phyloP scores from a whole-genome alignment of 2,329 filamentous ascomycete species.

The Cercospora citrullina region DNA sequence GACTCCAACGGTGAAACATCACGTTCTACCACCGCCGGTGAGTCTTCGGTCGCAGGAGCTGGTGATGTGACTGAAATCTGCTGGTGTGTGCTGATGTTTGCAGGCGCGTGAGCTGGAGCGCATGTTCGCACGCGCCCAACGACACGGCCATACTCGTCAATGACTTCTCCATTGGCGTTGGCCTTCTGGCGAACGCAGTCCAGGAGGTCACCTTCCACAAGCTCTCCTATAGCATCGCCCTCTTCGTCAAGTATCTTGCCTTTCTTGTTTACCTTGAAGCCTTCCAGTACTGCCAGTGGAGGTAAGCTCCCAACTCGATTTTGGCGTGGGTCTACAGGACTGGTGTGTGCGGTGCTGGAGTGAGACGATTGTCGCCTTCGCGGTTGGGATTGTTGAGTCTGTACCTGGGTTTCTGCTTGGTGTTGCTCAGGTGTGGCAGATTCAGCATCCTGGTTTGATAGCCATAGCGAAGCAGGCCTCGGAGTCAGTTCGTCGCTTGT shows the following conservation, averaged over 20 bases:
- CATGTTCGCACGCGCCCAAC: conserved; percentile 40
- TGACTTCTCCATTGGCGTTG: conserved; percentile 50
- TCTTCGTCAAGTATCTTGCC: conserved; percentile 52
- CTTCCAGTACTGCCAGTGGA: conserved; percentile 48
- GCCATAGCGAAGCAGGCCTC: not conserved
- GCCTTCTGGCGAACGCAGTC: conserved; percentile 49
- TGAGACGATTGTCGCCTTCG: not conserved
- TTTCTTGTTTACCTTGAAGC: conserved; percentile 58
- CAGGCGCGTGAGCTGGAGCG: not conserved
- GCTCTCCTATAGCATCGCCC: conserved; percentile 51
- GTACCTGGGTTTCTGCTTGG: not conserved
- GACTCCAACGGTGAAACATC: not conserved
- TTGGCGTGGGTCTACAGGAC: not conserved
- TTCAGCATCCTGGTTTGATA: not conserved
- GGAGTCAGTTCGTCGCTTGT: not conserved
- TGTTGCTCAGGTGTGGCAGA: not conserved
- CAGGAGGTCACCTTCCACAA: conserved; percentile 47
- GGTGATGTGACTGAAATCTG: not conserved
- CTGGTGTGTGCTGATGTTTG: not conserved
- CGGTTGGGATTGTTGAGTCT: not conserved
- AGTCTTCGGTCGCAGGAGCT: not conserved
- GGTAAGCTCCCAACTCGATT: conserved; percentile 23
- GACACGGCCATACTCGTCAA: conserved; percentile 50
- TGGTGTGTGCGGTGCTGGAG: not conserved
- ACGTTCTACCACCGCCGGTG: not conserved